Percentiles rank a stretch among this genome's conserved stretches.
Conservation (phyloP, 1,284 basidiomycete genomes). For the Sphagnurus paluster region DNA sequence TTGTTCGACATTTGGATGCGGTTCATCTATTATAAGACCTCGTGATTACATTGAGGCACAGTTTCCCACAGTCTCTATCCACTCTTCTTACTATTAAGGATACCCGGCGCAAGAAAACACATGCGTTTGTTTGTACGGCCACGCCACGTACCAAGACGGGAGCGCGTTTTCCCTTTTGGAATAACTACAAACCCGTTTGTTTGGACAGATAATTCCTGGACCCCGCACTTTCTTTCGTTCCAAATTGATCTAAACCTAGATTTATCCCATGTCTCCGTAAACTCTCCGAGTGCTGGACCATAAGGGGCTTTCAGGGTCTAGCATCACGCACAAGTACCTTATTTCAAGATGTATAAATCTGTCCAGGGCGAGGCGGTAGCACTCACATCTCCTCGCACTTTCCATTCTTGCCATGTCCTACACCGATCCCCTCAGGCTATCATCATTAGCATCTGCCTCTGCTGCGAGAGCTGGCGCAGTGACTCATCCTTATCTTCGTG, state of each 20-base stretch:
- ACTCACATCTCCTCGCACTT: too few relatives aligned
- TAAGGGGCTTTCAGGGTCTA: conserved; percentile 22
- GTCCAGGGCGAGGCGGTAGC: conserved; percentile 7
- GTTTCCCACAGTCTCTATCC: conserved; percentile 1
- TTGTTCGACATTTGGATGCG: too few relatives aligned
- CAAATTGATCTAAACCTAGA: conserved; percentile 16
- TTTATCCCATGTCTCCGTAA: conserved; percentile 30
- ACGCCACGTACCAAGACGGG: conserved; percentile 1
- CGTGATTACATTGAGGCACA: conserved; percentile 6
- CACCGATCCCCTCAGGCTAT: conserved; percentile 10
- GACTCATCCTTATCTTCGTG: conserved; percentile 62
- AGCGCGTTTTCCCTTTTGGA: conserved; percentile 4
- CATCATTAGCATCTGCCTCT: conserved; percentile 22
- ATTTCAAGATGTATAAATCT: conserved; percentile 31
- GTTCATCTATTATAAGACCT: neutral
- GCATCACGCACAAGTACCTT: conserved; percentile 27
- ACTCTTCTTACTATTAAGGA: conserved; percentile 4
- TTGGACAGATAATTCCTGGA: conserved; percentile 1
- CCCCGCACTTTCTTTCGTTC: conserved; percentile 12
- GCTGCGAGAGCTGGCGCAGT: conserved; percentile 31
- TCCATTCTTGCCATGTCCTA: conserved; percentile 26
- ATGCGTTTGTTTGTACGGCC: neutral
- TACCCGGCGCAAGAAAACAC: conserved; percentile 10
- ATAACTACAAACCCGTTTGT: conserved; percentile 3
- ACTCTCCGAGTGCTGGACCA: conserved; percentile 30